Evolutionary conservation across 345 rosid species (phyloP).

Genomic region (Rhodamnia rubescens): DNA sequence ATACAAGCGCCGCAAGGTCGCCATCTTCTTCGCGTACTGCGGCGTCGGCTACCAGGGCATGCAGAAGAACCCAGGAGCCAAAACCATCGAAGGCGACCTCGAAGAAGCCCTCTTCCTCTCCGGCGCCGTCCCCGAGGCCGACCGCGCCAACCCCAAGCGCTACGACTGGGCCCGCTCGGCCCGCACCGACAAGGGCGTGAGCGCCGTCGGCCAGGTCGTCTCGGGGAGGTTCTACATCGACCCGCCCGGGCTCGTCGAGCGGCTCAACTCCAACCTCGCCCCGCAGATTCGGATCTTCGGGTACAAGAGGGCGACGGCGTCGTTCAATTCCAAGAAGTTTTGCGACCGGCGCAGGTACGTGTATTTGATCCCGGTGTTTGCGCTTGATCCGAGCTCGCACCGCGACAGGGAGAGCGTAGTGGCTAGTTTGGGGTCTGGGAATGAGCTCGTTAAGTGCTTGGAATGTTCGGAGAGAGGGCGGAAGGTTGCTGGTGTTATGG

Average conservation of each 20-base stretch:
- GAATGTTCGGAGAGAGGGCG: conserved; percentile 85
- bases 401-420: conserved; percentile 73
- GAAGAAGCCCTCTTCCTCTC: conserved; percentile 83
- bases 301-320: conserved; percentile 60
- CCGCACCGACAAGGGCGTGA: conserved; percentile 90
- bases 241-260: conserved; percentile 81
- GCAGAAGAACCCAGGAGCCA: conserved; percentile 96
- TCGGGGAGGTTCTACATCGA: conserved; percentile 83
- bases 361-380: conserved; percentile 77
- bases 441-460: conserved; percentile 62
- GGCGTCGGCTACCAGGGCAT: conserved; percentile 99
- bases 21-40: conserved; percentile 84
- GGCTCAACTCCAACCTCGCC: conserved; percentile 51
- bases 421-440: conserved; percentile 61
- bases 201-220: conserved; percentile 95
- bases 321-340: conserved; percentile 75
- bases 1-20: conserved; percentile 83
- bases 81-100: conserved; percentile 93
- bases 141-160: conserved; percentile 52
- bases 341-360: conserved; percentile 95
- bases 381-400: conserved; percentile 68
- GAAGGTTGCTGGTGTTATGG: conserved; percentile 58
- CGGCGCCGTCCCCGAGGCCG: conserved; percentile 81
- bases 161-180: conserved; percentile 94
- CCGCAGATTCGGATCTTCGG: conserved; percentile 72